phyloP scores from a whole-genome alignment of 345 rosid genomes.

The Syzygium aromaticum region DNA sequence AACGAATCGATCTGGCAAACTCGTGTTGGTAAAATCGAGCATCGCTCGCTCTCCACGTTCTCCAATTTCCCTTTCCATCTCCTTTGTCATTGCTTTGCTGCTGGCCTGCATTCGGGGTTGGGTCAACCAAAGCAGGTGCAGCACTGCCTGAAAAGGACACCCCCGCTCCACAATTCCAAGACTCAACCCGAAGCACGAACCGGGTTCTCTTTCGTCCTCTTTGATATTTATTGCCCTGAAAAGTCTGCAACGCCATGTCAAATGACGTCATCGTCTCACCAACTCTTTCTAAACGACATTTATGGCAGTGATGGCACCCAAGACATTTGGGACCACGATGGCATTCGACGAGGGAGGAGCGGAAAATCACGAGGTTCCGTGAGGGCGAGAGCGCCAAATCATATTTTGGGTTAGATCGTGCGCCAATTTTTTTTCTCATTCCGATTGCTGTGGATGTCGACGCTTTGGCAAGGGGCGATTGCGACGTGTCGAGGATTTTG shows the following conservation, averaged over 20 bases:
- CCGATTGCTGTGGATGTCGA: background rate
- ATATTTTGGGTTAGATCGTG: background rate
- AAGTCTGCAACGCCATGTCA: background rate
- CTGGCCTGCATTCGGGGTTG: background rate
- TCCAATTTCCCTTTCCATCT: background rate
- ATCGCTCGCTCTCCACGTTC: background rate
- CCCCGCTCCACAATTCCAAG: background rate
- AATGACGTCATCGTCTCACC: background rate
- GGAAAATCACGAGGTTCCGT: background rate
- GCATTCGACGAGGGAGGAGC: background rate
- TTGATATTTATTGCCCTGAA: background rate
- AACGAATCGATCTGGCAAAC: no score
- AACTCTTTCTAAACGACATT: background rate
- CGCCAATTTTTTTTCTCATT: background rate
- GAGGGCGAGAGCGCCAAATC: background rate
- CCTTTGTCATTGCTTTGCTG: background rate
- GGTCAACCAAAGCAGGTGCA: background rate
- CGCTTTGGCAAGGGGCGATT: background rate
- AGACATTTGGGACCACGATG: background rate
- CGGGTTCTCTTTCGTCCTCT: background rate
- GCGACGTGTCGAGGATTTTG: background rate
- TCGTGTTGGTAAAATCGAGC: no score
- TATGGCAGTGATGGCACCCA: no score
- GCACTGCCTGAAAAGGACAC: background rate
- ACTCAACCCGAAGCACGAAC: background rate